These are phyloP conservation scores for Darksidea phi DNA, from an alignment of 495 filamentous ascomycete species.

Conservation along the genomic window DNA sequence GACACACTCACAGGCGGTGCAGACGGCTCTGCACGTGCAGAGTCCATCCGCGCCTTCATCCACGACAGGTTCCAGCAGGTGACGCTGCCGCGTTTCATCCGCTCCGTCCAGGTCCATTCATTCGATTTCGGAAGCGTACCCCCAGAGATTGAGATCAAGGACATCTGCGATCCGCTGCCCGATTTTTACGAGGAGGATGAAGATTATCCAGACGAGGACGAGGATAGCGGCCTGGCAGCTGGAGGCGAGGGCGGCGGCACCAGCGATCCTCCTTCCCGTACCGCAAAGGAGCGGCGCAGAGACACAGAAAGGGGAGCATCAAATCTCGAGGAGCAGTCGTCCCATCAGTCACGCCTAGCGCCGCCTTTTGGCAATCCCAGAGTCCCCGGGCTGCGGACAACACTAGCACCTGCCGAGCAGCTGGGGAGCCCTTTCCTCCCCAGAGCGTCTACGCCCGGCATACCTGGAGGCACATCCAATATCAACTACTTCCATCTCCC, in stretches of 20 bases:
- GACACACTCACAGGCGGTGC: constrained; percentile 83
- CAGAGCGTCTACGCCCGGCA: constrained; percentile 69
- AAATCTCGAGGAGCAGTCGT: constrained; percentile 3
- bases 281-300: constrained; percentile 30
- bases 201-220: constrained; percentile 43
- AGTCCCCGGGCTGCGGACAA: constrained; percentile 28
- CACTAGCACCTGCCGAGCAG: constrained; percentile 31
- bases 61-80: constrained; percentile 93
- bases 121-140: constrained; percentile 86
- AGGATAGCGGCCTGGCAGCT: constrained; percentile 24
- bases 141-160: constrained; percentile 87
- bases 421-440: constrained; percentile 51
- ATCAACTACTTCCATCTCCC: constrained; percentile 89
- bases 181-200: constrained; percentile 93
- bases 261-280: constrained; percentile 12
- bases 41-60: constrained; percentile 86
- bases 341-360: constrained; percentile 9
- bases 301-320: constrained; percentile 5
- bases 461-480: constrained; percentile 83
- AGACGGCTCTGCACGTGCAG: constrained; percentile 78
- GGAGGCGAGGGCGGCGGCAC: constrained; percentile 24
- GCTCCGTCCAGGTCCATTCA: constrained; percentile 87
- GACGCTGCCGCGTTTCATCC: constrained; percentile 89
- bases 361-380: constrained; percentile 30
- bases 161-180: constrained; percentile 89